Percentiles rank a stretch among this genome's conserved stretches.
These are phyloP conservation scores for Cystobasidiaceae sp. DNA, from an alignment of 1,284 basidiomycete species.

Conservation along the genomic window DNA sequence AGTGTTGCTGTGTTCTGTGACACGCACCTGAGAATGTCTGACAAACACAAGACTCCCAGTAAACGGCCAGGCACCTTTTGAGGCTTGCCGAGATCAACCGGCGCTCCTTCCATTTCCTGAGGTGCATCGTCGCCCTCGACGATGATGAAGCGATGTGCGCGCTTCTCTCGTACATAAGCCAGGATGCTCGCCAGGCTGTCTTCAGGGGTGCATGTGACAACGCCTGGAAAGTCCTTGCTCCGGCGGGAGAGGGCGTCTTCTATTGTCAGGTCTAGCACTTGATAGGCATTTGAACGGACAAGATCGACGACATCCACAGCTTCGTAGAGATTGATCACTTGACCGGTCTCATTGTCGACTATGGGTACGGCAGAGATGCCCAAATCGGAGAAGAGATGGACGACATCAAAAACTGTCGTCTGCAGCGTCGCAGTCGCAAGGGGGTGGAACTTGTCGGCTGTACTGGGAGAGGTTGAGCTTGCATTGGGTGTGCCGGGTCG, in stretches of 20 bases:
- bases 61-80: slow-evolving; percentile 19
- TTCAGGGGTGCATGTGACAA: slow-evolving; percentile 88
- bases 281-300: slow-evolving; percentile 80
- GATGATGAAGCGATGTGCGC: slow-evolving; percentile 89
- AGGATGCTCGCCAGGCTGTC: slow-evolving; percentile 92
- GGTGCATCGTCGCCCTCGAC: slow-evolving; percentile 54
- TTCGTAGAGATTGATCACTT: slow-evolving; percentile 95
- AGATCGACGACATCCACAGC: slow-evolving; percentile 98
- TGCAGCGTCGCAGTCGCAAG: slow-evolving; percentile 86
- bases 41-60: slow-evolving; percentile 17
- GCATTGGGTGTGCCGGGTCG: background rate
- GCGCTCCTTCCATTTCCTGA: slow-evolving; percentile 1
- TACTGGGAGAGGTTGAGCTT: background rate
- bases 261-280: slow-evolving; percentile 91
- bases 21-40: slow-evolving; percentile 21
- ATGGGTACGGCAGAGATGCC: slow-evolving; percentile 97
- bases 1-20: background rate
- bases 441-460: slow-evolving; percentile 63
- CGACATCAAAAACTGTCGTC: slow-evolving; percentile 94
- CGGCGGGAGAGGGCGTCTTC: slow-evolving; percentile 86
- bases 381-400: slow-evolving; percentile 95
- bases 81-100: slow-evolving; percentile 2
- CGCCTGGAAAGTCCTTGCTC: slow-evolving; percentile 87
- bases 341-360: slow-evolving; percentile 61
- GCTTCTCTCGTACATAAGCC: slow-evolving; percentile 82